Conservation (phyloP, 805 yeast species). For the Suhomyces prunicola region DNA sequence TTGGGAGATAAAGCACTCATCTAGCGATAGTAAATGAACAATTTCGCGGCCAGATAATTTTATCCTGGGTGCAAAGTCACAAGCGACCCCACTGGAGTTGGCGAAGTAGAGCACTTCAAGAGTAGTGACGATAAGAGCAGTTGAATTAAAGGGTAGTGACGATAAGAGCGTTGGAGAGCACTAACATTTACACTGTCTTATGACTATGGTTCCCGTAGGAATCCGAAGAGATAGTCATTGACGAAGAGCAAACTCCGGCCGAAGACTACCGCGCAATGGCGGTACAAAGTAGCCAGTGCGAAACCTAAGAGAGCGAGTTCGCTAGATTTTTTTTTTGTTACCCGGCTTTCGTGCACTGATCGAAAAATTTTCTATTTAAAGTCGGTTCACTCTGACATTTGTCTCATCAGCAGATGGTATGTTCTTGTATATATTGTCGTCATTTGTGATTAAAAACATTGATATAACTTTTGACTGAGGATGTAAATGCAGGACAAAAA, state of each 20-base stretch:
- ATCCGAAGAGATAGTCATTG: too few species aligned
- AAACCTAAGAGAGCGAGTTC: background rate
- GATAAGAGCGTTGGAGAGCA: background rate
- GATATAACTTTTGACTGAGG: conserved; percentile 52
- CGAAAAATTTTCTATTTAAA: background rate
- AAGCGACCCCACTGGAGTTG: background rate
- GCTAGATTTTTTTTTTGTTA: background rate
- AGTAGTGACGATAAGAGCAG: background rate
- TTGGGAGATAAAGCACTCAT: background rate
- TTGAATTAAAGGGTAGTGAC: too few species aligned
- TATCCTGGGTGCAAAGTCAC: background rate
- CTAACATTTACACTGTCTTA: too few species aligned
- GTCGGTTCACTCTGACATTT: background rate
- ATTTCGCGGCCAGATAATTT: background rate
- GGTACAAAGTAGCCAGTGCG: too few species aligned
- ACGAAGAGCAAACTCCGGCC: background rate
- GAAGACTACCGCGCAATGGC: background rate
- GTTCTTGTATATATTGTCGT: background rate
- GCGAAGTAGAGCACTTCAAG: too few species aligned
- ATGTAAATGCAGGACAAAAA: conserved; percentile 72
- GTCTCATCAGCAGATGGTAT: background rate
- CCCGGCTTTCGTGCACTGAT: background rate
- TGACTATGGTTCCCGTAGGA: too few species aligned
- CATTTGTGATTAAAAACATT: conserved; percentile 24
- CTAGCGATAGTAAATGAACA: background rate